Evolutionary conservation across 108 stramenopile genomes (phyloP).

Genomic region (Cyclotella choctawhatcheeana): DNA sequence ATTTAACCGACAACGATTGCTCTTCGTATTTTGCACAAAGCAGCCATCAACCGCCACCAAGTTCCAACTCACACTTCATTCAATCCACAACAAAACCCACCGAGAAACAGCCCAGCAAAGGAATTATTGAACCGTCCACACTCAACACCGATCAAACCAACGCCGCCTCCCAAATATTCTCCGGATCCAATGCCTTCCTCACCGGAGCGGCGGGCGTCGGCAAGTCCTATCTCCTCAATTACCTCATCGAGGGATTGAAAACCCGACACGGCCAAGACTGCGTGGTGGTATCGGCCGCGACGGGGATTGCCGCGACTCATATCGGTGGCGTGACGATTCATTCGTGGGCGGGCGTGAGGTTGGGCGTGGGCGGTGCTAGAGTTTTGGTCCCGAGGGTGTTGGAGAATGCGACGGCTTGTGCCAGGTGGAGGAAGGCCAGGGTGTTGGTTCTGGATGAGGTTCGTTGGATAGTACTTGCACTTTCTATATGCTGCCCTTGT

Average conservation of each 20-base stretch:
- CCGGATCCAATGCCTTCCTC: slow-evolving; percentile 37
- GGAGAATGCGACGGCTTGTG: neutral
- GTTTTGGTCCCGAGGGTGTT: neutral
- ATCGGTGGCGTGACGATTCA: slow-evolving; percentile 54
- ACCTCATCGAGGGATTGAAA: neutral
- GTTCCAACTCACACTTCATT: neutral
- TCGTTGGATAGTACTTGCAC: too few species aligned
- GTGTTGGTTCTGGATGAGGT: slow-evolving; percentile 51
- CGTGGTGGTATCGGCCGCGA: slow-evolving; percentile 52
- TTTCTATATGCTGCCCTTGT: too few species aligned
- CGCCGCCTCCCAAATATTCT: slow-evolving; percentile 11
- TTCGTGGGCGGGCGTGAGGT: slow-evolving; percentile 45
- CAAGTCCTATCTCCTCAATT: slow-evolving; percentile 42
- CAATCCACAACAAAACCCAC: too few species aligned
- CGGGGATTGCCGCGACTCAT: slow-evolving; percentile 52
- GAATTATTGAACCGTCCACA: slow-evolving; percentile 12
- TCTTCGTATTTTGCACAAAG: too few species aligned
- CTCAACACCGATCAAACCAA: slow-evolving; percentile 15
- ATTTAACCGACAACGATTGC: too few species aligned
- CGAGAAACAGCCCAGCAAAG: neutral
- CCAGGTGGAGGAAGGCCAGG: slow-evolving; percentile 4
- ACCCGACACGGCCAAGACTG: neutral
- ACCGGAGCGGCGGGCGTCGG: slow-evolving; percentile 56
- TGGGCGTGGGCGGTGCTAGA: slow-evolving; percentile 5
- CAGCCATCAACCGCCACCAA: neutral